Percentiles rank a stretch among this genome's conserved stretches.
Conservation (phyloP, 805 yeast species). For the Hanseniaspora pseudoguilliermondii region DNA sequence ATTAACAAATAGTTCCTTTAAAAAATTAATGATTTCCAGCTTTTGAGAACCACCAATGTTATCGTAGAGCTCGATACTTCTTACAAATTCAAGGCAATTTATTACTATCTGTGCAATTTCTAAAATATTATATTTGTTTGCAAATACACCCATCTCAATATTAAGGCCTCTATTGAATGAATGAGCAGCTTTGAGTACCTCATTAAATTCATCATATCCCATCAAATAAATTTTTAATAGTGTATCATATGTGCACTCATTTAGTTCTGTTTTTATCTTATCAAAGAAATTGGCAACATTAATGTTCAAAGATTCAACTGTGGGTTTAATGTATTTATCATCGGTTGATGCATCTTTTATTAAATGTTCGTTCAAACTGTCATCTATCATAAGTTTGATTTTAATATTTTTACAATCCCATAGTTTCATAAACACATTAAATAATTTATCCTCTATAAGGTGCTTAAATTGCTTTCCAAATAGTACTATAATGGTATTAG, state of each 20-base stretch:
- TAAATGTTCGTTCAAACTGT: too few relatives aligned
- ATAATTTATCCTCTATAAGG: conserved; percentile 5
- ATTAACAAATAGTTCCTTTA: conserved; percentile 51
- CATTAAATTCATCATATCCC: background rate
- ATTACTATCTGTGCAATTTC: background rate
- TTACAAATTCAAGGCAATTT: background rate
- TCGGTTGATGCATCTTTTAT: background rate
- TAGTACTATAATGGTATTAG: background rate
- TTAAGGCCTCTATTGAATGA: background rate
- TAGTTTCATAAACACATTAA: background rate
- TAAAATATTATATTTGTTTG: background rate
- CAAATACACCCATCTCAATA: background rate
- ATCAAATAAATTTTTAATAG: background rate
- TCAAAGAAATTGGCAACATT: background rate
- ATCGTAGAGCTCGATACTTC: background rate
- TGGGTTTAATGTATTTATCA: background rate
- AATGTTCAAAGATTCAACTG: background rate
- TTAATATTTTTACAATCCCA: conserved; percentile 6
- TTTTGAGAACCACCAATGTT: conserved; percentile 16
- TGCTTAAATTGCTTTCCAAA: background rate
- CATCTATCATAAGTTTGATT: background rate
- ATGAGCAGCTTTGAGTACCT: background rate
- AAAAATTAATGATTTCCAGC: conserved; percentile 18
- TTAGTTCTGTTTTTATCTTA: background rate
- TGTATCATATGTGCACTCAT: background rate